Percentiles rank a stretch among this genome's conserved stretches.
Evolutionary conservation across 345 rosid species (phyloP).

Genomic region (Jatropha curcas): DNA sequence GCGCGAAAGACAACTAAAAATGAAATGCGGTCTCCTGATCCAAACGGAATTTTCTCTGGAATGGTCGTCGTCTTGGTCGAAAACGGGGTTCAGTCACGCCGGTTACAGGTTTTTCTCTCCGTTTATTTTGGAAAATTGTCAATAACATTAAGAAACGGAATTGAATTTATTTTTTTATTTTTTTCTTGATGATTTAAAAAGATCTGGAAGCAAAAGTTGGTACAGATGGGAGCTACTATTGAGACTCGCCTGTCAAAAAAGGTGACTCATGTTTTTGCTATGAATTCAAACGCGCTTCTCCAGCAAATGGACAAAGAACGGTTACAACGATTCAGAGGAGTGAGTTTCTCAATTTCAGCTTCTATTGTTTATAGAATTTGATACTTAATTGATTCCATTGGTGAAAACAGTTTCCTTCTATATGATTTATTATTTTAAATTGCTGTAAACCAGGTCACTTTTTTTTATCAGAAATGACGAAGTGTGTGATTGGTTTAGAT

Average conservation of each 20-base stretch:
- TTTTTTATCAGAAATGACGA: too few species aligned
- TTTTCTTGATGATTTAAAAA: slow-evolving; percentile 16
- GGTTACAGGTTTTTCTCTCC: slow-evolving; percentile 62
- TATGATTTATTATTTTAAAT: too few species aligned
- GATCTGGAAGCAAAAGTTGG: slow-evolving; percentile 90
- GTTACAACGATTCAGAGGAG: slow-evolving; percentile 58
- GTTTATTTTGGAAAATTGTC: too few species aligned
- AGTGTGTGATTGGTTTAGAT: too few species aligned
- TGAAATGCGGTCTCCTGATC: slow-evolving; percentile 44
- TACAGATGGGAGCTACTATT: slow-evolving; percentile 76
- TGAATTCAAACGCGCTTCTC: slow-evolving; percentile 44
- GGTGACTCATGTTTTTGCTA: slow-evolving; percentile 67
- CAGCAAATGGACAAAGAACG: slow-evolving; percentile 36
- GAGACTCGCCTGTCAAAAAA: slow-evolving; percentile 52
- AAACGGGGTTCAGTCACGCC: slow-evolving; percentile 68
- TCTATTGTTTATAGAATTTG: background rate
- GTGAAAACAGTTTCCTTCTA: background rate
- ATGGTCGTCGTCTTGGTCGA: slow-evolving; percentile 65
- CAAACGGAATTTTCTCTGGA: slow-evolving; percentile 71
- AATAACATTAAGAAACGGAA: too few species aligned
- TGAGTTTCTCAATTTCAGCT: slow-evolving; percentile 22
- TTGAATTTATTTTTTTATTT: background rate
- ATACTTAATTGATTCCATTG: background rate
- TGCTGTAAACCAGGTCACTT: too few species aligned
- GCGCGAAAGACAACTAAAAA: slow-evolving; percentile 65